Evolutionary conservation across 257 asterid species (phyloP).

Genomic region (Plectranthus barbatus): DNA sequence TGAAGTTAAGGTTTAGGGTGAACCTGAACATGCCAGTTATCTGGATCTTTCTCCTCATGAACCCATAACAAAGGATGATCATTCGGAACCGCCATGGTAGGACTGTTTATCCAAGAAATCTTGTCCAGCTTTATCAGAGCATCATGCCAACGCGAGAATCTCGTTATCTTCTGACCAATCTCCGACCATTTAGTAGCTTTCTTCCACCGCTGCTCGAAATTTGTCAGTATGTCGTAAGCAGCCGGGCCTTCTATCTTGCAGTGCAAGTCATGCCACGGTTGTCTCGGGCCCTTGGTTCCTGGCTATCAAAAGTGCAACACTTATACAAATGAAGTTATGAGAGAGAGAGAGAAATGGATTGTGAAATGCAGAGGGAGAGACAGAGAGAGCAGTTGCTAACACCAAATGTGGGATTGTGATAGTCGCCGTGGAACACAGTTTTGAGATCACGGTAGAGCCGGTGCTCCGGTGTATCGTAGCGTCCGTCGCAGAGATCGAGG

Average conservation of each 20-base stretch:
- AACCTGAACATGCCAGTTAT: slow-evolving; percentile 62
- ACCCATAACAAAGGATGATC: slow-evolving; percentile 67
- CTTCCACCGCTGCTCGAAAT: slow-evolving; percentile 57
- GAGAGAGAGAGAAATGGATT: no score
- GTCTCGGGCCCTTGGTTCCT: slow-evolving; percentile 47
- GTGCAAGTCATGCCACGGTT: slow-evolving; percentile 67
- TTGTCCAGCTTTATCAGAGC: slow-evolving; percentile 57
- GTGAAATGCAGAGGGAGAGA: neutral
- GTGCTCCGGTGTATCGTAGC: slow-evolving; percentile 56
- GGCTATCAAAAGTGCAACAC: slow-evolving; percentile 9
- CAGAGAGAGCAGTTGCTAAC: slow-evolving; percentile 20
- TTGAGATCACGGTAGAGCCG: slow-evolving; percentile 37
- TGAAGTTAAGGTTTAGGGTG: no score
- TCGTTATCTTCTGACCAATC: slow-evolving; percentile 21
- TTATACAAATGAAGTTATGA: no score
- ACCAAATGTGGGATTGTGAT: slow-evolving; percentile 38
- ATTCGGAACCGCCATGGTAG: slow-evolving; percentile 37
- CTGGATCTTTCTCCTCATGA: slow-evolving; percentile 41
- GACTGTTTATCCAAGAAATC: slow-evolving; percentile 73
- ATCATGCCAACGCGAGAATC: slow-evolving; percentile 37
- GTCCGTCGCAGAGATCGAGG: slow-evolving; percentile 53
- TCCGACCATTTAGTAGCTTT: slow-evolving; percentile 41
- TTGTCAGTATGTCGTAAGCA: slow-evolving; percentile 46
- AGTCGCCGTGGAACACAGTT: slow-evolving; percentile 39
- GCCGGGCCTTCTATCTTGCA: slow-evolving; percentile 59